A percentile compares a stretch with the other conserved stretches of the same genome.
phyloP scores from a whole-genome alignment of 1,139 yeast species.

The Barnettozyma hawaiiensis region DNA sequence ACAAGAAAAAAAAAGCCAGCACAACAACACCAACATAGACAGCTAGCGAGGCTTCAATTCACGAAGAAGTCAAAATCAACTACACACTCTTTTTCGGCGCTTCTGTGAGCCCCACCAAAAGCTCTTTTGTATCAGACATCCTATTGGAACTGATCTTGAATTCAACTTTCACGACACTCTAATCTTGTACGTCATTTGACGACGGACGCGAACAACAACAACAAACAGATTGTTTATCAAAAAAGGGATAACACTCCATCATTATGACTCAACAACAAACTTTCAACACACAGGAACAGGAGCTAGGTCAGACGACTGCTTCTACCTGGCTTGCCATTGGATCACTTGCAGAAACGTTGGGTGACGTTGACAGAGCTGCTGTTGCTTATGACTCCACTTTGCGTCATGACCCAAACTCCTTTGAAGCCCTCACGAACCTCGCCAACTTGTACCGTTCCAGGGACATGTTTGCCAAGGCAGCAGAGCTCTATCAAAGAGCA shows the following conservation, averaged over 20 bases:
- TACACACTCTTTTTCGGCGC: background rate
- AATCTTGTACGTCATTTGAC: background rate
- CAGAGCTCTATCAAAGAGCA: slow-evolving; percentile 87
- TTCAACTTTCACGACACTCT: too few species aligned
- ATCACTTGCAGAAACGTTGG: slow-evolving; percentile 81
- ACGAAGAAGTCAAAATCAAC: background rate
- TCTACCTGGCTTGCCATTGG: slow-evolving; percentile 95
- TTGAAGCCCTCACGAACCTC: slow-evolving; percentile 76
- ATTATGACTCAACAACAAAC: slow-evolving; percentile 16
- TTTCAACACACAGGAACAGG: slow-evolving; percentile 20
- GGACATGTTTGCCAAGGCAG: slow-evolving; percentile 89
- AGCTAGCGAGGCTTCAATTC: background rate
- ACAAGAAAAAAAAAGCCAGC: background rate
- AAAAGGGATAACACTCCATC: too few species aligned
- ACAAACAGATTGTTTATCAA: too few species aligned
- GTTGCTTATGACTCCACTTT: slow-evolving; percentile 87
- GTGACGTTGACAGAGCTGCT: slow-evolving; percentile 85
- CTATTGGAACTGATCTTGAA: background rate
- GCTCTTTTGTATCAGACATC: background rate
- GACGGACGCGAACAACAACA: slow-evolving; percentile 5
- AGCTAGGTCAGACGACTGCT: slow-evolving; percentile 62
- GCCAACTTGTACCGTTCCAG: slow-evolving; percentile 86
- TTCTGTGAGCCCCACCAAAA: background rate
- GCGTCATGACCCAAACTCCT: slow-evolving; percentile 78
- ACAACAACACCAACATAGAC: too few species aligned